Evolutionary conservation across 2,329 filamentous ascomycete genomes (phyloP).

Genomic region (Colletotrichum lupini): DNA sequence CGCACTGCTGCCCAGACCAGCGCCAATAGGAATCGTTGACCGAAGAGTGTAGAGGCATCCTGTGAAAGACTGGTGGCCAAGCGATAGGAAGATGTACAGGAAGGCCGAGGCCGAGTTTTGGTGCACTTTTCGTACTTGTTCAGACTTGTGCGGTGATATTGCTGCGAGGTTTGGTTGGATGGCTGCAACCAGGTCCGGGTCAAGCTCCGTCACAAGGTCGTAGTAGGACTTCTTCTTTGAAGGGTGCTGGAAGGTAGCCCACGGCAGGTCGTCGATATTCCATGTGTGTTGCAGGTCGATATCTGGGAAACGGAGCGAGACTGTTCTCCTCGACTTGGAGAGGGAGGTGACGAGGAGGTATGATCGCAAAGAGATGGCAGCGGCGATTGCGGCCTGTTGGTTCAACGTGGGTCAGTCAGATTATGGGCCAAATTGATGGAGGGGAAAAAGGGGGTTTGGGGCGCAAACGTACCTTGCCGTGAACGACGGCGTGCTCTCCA

Average conservation of each 20-base stretch:
- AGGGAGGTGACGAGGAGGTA: constrained; percentile 96
- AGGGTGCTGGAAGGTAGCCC: constrained; percentile 82
- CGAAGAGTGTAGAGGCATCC: constrained; percentile 90
- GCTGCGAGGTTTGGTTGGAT: constrained; percentile 81
- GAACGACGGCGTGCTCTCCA: constrained; percentile 97
- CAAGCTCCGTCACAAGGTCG: constrained; percentile 85
- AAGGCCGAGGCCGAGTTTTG: constrained; percentile 85
- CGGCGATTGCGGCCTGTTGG: constrained; percentile 85
- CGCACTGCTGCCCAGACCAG: constrained; percentile 92
- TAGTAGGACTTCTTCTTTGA: constrained; percentile 96
- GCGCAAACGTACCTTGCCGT: constrained; percentile 78
- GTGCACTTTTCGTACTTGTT: constrained; percentile 85
- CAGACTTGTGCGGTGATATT: constrained; percentile 74
- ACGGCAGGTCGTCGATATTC: constrained; percentile 93
- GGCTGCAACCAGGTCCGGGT: constrained; percentile 82
- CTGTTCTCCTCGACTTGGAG: constrained; percentile 89
- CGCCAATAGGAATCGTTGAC: constrained; percentile 92
- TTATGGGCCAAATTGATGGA: not conserved
- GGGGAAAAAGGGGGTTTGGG: constrained; percentile 8
- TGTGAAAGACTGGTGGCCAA: constrained; percentile 82
- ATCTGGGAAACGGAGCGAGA: constrained; percentile 90
- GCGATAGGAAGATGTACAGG: constrained; percentile 90
- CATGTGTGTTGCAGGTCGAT: constrained; percentile 91
- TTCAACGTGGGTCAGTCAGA: constrained; percentile 10
- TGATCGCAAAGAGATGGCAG: constrained; percentile 92